Evolutionary conservation across 2,329 filamentous ascomycete genomes (phyloP).

Genomic region (Aspergillus viridinutans): DNA sequence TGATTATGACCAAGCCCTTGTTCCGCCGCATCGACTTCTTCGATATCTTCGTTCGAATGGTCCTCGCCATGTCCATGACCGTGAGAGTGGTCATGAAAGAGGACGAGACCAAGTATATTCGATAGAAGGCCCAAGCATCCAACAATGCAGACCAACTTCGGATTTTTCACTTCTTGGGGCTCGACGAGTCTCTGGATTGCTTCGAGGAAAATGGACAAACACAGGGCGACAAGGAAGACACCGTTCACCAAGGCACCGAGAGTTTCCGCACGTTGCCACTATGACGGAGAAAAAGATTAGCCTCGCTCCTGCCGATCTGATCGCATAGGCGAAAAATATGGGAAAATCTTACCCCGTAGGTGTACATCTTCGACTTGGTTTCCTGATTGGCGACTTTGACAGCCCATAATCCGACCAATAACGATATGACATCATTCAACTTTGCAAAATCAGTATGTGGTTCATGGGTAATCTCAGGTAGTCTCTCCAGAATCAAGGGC

Average conservation of each 20-base stretch:
- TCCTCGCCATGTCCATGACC: constrained; percentile 62
- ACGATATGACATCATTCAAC: constrained; percentile 95
- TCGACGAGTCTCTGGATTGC: constrained; percentile 89
- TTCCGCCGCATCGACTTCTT: constrained; percentile 34
- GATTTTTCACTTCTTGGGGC: constrained; percentile 79
- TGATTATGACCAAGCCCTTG: constrained; percentile 40
- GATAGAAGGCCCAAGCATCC: constrained; percentile 80
- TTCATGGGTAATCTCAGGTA: background rate
- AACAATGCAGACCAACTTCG: constrained; percentile 82
- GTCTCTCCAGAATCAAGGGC: constrained; percentile 19
- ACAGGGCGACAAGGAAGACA: constrained; percentile 93
- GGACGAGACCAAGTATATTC: constrained; percentile 81
- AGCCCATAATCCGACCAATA: constrained; percentile 90
- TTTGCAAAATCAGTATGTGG: constrained; percentile 31
- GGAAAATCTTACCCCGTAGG: constrained; percentile 70
- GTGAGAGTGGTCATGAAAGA: constrained; percentile 92
- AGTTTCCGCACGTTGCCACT: constrained; percentile 97
- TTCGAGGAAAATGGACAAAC: constrained; percentile 93
- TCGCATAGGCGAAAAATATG: background rate
- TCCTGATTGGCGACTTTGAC: constrained; percentile 82
- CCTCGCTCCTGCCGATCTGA: background rate
- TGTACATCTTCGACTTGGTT: constrained; percentile 80
- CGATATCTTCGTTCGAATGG: constrained; percentile 50
- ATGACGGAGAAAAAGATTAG: constrained; percentile 1
- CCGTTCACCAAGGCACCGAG: constrained; percentile 95